Base-by-base conservation (phyloP, 768 basidiomycete genomes). In the Pulveroboletus ravenelii region DNA sequence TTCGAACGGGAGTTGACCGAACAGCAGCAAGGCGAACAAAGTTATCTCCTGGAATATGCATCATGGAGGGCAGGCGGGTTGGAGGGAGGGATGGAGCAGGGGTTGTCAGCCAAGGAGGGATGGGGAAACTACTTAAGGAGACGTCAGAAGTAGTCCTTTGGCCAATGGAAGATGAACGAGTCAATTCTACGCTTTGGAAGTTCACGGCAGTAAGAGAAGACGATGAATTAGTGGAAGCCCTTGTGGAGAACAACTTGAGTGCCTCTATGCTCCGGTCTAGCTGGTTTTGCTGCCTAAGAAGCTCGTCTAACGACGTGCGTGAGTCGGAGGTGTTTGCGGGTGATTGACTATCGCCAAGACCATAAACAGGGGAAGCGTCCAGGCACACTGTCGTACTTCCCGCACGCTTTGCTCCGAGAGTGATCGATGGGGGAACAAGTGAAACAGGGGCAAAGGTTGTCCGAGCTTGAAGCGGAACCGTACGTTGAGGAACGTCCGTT, bases 101-200 rank as follows among this genome's bases (percentile, higher is more conserved):
- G 12, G 46, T 42, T 38, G 56, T 61, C 41, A 51, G 53, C 65
- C 56, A 57, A 14, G 87, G 85, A 31, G 85, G 87, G 32, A 75
- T 68, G 5, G 86, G 87, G 68, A 89, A 89, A 39, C 74, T 72
- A 56, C 85, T 87, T 45, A 89, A 68, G 3, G 87, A 87, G 53
- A 88, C 79, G n/a, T 85, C 83, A 18, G 65, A 64, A 45, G 62
- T 18, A 10, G 65, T 65, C 45, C 55, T 62, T 35, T 61, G 63
- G 41, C 59, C 55, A 14, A 38, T 59, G 39, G 67, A 67, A 56
- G 41, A 50, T 30, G 51, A 70, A 46, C 57, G 66, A 42, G 41
- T 46, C 38, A 55, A 18, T 31, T 63, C 54, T 17, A 9, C 40
- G 25, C 46, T 40, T 39, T 38, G 40, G n/a, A 23, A n/a, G 32